Percentiles rank a stretch among this genome's conserved stretches.
Conservation (phyloP, 2,329 filamentous ascomycete genomes). For the Chaetothyriales sp. region DNA sequence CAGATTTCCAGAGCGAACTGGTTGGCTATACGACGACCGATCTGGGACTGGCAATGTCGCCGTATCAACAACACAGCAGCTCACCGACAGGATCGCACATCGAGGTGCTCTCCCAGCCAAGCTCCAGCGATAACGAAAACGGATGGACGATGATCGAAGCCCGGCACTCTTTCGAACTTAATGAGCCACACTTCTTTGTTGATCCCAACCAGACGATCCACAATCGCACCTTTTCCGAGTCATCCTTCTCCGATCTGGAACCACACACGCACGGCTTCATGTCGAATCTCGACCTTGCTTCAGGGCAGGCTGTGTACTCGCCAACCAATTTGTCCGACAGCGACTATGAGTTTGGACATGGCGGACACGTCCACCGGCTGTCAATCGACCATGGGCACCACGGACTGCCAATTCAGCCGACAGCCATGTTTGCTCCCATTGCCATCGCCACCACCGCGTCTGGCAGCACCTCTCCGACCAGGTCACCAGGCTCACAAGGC, state of each 20-base stretch:
- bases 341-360: constrained; percentile 37
- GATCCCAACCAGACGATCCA: constrained; percentile 86
- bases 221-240: constrained; percentile 72
- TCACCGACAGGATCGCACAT: constrained; percentile 68
- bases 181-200: constrained; percentile 57
- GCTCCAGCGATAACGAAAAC: constrained; percentile 60
- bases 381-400: constrained; percentile 27
- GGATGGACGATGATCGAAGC: constrained; percentile 74
- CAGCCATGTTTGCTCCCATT: constrained; percentile 52
- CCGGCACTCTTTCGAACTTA: constrained; percentile 56
- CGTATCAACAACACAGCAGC: constrained; percentile 34
- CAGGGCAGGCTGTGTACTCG: constrained; percentile 62
- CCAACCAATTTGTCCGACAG: constrained; percentile 63
- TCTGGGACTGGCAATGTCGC: constrained; percentile 32
- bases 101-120: constrained; percentile 68
- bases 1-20: constrained; percentile 61
- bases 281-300: constrained; percentile 70
- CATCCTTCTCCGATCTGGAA: constrained; percentile 58
- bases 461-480: constrained; percentile 41
- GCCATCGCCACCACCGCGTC: constrained; percentile 32
- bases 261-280: constrained; percentile 48
- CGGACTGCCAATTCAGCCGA: constrained; percentile 46
- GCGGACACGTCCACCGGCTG: constrained; percentile 25
- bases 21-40: constrained; percentile 38
- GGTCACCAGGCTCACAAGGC: constrained; percentile 46